These are phyloP conservation scores for Dactylellina drechsleri DNA, from an alignment of 2,329 filamentous ascomycete genomes.

Conservation along the genomic window DNA sequence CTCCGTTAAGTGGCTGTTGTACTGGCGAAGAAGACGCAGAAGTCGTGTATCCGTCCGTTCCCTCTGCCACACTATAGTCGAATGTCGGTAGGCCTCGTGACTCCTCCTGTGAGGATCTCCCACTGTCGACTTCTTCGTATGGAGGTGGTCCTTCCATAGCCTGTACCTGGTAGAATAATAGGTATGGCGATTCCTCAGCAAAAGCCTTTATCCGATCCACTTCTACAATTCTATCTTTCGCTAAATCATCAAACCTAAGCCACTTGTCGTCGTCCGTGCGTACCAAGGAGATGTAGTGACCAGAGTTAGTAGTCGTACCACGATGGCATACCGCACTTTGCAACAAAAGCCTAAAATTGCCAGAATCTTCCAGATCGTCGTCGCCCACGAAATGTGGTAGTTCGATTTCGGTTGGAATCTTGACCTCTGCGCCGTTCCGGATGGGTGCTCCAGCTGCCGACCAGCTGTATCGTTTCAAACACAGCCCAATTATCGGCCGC, in stretches of 20 bases:
- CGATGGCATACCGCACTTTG: conserved; percentile 94
- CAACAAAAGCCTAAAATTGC: conserved; percentile 91
- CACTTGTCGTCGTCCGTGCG: conserved; percentile 80
- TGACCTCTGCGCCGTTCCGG: conserved; percentile 82
- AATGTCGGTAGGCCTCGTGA: conserved; percentile 43
- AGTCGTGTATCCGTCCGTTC: conserved; percentile 40
- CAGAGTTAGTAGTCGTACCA: conserved; percentile 83
- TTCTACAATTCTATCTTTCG: conserved; percentile 74
- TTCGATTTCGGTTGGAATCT: conserved; percentile 85
- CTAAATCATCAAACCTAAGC: conserved; percentile 93
- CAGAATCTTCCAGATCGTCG: conserved; percentile 73
- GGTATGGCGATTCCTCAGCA: conserved; percentile 88
- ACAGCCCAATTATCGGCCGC: conserved; percentile 88
- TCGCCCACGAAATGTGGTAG: conserved; percentile 91
- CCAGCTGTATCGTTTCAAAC: conserved; percentile 88
- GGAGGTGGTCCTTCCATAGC: conserved; percentile 72
- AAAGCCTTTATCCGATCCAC: conserved; percentile 82
- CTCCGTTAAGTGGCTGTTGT: conserved; percentile 36
- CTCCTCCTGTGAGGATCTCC: conserved; percentile 47
- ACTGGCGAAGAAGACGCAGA: conserved; percentile 44
- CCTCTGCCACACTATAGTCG: conserved; percentile 44
- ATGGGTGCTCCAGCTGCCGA: conserved; percentile 74
- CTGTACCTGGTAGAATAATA: conserved; percentile 93
- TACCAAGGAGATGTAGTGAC: conserved; percentile 89
- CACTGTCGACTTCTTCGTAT: conserved; percentile 48